Base-by-base conservation (phyloP, 441 rosid genomes). In the Pelargonium myrrhifolium region DNA sequence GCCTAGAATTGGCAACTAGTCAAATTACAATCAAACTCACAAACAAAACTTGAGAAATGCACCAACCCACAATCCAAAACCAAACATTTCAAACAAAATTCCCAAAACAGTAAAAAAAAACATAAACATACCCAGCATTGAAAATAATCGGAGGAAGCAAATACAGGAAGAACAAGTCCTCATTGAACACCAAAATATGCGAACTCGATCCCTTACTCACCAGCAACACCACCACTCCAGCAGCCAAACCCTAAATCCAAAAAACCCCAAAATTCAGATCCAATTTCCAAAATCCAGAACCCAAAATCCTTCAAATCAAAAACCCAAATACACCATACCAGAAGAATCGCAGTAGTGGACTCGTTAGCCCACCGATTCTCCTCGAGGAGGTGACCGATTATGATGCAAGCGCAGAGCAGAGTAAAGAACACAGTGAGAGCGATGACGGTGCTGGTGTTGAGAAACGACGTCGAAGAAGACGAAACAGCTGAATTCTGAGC, bases 321-420 rank as follows among this genome's bases (percentile, higher is more conserved):
- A 68, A 47, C 15, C 15, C 53, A 47, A 8, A 14, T 0, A n/a
- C 15, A n/a, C 3, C 53, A 11, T 62, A 88, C 93, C 89, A 88
- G 64, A 65, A 86, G 49, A 55, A 88, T 88, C 7, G 89, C 87
- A 10, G 86, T 75, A 68, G 82, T 86, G 9, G 89, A 84, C 58
- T 84, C 86, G 67, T 88, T 88, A 24, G 93, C 90, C 93, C 93
- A 86, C 6, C 85, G 79, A 62, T 86, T 79, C 75, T 82, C 89
- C 68, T 88, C 89, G 35, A 88, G 85, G 26, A 88, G 85, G 65
- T 86, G 90, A 3, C 89, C 90, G 11, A 86, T 76, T 65, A 86
- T 71, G 70, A 88, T 84, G 68, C 89, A 86, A 40, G 81, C 82
- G 53, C 89, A 88, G 40, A 88, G 89, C 37, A 88, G 82, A 40